Percentiles rank a stretch among this genome's conserved stretches.
Evolutionary conservation across 2,329 filamentous ascomycete genomes (phyloP).

Genomic region (Aphanocladium album): DNA sequence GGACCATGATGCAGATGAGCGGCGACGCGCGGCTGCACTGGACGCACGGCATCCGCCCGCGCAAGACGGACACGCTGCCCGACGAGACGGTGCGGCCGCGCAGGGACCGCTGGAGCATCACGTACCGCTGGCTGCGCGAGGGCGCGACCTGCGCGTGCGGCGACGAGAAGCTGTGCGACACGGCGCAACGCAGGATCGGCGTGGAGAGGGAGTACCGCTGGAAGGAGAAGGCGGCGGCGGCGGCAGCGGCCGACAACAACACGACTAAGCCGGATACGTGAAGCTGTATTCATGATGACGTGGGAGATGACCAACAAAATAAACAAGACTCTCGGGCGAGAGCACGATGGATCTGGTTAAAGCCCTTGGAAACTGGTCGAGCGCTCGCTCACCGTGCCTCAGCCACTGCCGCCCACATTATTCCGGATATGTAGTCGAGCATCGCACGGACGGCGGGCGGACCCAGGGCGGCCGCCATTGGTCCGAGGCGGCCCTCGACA

Average conservation of each 20-base stretch:
- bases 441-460: too few relatives aligned
- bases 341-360: too few relatives aligned
- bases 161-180: conserved; percentile 45
- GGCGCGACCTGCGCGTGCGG: conserved; percentile 46
- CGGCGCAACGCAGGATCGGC: conserved; percentile 40
- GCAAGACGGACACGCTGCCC: conserved; percentile 44
- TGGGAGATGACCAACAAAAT: too few relatives aligned
- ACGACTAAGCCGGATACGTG: neutral
- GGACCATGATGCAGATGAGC: conserved; percentile 48
- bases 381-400: too few relatives aligned
- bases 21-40: conserved; percentile 48
- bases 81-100: conserved; percentile 42
- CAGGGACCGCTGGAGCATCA: conserved; percentile 48
- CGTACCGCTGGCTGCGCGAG: conserved; percentile 48
- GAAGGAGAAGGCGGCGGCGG: conserved; percentile 24
- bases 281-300: neutral
- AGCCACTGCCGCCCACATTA: too few relatives aligned
- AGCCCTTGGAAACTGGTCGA: too few relatives aligned
- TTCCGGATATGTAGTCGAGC: too few relatives aligned
- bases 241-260: too few relatives aligned
- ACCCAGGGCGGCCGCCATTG: too few relatives aligned
- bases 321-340: too few relatives aligned
- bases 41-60: conserved; percentile 50
- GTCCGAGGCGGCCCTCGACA: too few relatives aligned
- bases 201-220: conserved; percentile 47